Evolutionary conservation across 495 filamentous ascomycete genomes (phyloP).

Genomic region (Hypoxylon rickii): DNA sequence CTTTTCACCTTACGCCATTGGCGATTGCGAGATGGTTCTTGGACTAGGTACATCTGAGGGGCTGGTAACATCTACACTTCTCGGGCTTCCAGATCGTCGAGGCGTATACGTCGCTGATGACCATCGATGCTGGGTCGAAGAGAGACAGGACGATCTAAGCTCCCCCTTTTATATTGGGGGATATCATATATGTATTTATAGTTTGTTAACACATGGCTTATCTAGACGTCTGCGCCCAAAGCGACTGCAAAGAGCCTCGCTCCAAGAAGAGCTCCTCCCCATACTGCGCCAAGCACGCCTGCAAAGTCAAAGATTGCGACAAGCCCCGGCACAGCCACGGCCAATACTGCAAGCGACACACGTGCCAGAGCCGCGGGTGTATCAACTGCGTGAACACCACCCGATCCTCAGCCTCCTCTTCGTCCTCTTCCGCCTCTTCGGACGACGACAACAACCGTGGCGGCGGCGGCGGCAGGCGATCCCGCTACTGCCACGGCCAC

Average conservation of each 20-base stretch:
- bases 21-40: background rate
- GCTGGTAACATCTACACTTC: background rate
- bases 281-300: slow-evolving; percentile 22
- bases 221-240: slow-evolving; percentile 17
- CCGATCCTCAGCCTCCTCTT: background rate
- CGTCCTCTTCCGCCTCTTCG: background rate
- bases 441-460: background rate
- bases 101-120: slow-evolving; percentile 10
- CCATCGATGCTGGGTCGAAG: slow-evolving; percentile 6
- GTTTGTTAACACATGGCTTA: background rate
- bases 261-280: slow-evolving; percentile 15
- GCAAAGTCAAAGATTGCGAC: slow-evolving; percentile 15
- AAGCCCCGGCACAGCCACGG: slow-evolving; percentile 16
- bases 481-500: slow-evolving; percentile 18
- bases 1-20: background rate
- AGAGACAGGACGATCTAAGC: slow-evolving; percentile 7
- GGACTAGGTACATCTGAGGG: too few relatives aligned
- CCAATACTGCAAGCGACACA: slow-evolving; percentile 12
- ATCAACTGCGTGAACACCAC: slow-evolving; percentile 1
- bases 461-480: background rate
- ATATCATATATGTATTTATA: too few relatives aligned
- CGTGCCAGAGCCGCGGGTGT: slow-evolving; percentile 13
- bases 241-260: slow-evolving; percentile 16
- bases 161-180: slow-evolving; percentile 19
- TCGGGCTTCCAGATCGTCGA: slow-evolving; percentile 8